phyloP scores from a whole-genome alignment of 2,329 filamentous ascomycete genomes.

The Colletotrichum godetiae region DNA sequence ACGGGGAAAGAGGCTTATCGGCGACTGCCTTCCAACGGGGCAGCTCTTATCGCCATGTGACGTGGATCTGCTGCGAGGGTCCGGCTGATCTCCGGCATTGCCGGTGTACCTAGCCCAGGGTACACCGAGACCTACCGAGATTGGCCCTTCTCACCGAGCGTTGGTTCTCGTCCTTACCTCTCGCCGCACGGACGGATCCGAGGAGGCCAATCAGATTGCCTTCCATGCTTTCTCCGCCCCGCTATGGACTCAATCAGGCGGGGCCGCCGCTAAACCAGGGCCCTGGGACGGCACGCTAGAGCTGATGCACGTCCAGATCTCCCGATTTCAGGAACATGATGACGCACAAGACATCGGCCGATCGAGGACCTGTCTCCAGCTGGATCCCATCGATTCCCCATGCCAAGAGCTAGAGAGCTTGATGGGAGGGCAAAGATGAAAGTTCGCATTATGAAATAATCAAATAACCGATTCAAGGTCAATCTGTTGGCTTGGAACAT shows the following conservation, averaged over 20 bases:
- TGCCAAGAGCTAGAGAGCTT: neutral
- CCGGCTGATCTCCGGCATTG: neutral
- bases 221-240: neutral
- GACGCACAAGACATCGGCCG: conserved; percentile 37
- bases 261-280: conserved; percentile 15
- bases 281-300: conserved; percentile 29
- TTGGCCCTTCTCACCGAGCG: too few relatives aligned
- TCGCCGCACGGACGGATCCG: neutral
- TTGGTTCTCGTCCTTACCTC: neutral
- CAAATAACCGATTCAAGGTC: neutral
- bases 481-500: neutral
- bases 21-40: neutral
- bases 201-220: neutral
- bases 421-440: neutral
- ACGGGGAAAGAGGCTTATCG: neutral
- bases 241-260: neutral
- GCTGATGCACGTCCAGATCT: conserved; percentile 31
- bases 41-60: neutral
- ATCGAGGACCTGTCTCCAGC: conserved; percentile 28
- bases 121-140: too few relatives aligned
- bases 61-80: neutral
- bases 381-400: neutral
- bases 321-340: conserved; percentile 36
- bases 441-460: neutral
- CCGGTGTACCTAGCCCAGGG: rapidly evolving